Percentiles rank a stretch among this genome's conserved stretches.
Conservation (phyloP, 2,329 filamentous ascomycete genomes). For the Fusarium sp. region DNA sequence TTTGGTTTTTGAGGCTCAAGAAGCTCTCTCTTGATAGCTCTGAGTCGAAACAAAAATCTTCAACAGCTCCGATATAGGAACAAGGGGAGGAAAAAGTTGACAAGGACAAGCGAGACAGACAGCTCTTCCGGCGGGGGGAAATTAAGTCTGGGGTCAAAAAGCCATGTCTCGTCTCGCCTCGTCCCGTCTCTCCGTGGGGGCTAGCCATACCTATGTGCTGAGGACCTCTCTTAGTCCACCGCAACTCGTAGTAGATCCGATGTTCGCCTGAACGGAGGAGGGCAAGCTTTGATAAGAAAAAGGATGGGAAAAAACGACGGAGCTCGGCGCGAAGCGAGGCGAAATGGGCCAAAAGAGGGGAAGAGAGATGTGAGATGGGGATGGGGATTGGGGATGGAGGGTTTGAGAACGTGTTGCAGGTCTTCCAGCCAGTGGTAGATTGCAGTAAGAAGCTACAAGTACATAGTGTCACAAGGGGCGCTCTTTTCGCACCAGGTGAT, state of each 20-base stretch:
- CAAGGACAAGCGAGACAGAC: constrained; percentile 9
- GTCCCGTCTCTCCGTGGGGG: constrained; percentile 11
- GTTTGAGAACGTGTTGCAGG: constrained; percentile 6
- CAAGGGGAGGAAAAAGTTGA: neutral
- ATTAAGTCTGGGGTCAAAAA: constrained; percentile 11
- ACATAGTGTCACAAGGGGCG: constrained; percentile 6
- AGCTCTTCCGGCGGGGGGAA: constrained; percentile 8
- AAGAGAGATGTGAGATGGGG: constrained; percentile 20
- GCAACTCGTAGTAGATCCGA: constrained; percentile 25
- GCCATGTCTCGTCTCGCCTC: constrained; percentile 2
- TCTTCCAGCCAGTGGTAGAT: constrained; percentile 11
- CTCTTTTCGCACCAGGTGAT: constrained; percentile 6
- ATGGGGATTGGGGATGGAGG: constrained; percentile 12
- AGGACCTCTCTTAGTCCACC: constrained; percentile 13
- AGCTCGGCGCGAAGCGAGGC: constrained; percentile 1
- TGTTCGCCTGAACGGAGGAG: neutral
- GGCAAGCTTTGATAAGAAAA: constrained; percentile 6
- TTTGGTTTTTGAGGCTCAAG: neutral
- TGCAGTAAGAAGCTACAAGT: neutral
- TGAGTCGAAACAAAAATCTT: neutral
- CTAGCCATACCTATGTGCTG: neutral
- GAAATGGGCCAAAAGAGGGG: constrained; percentile 18
- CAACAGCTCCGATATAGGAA: neutral
- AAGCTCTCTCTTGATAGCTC: neutral
- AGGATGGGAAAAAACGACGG: neutral